phyloP scores from a whole-genome alignment of 2,329 filamentous ascomycete species.

The Cryphonectria carpinicola region DNA sequence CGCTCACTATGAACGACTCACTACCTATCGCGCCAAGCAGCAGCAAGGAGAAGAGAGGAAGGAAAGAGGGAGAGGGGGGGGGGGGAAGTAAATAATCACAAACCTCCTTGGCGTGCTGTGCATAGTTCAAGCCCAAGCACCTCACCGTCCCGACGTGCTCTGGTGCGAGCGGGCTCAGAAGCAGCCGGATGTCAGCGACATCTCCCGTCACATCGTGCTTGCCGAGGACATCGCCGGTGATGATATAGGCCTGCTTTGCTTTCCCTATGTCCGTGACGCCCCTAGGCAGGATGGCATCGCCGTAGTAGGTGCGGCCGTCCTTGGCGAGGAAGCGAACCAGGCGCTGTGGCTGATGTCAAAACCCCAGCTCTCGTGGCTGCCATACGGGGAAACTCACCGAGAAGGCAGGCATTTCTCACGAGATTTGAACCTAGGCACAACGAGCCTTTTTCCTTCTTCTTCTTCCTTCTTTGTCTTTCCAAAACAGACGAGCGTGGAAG shows the following conservation, averaged over 20 bases:
- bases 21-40: neutral
- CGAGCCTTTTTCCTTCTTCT: too few species aligned
- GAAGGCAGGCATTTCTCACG: slow-evolving; percentile 31
- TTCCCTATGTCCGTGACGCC: slow-evolving; percentile 64
- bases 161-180: slow-evolving; percentile 67
- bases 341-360: slow-evolving; percentile 50
- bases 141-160: slow-evolving; percentile 69
- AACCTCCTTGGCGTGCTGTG: slow-evolving; percentile 70
- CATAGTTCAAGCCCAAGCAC: slow-evolving; percentile 74
- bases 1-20: neutral
- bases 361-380: neutral
- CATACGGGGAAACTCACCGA: slow-evolving; percentile 27
- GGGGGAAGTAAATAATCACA: neutral
- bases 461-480: neutral
- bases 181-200: slow-evolving; percentile 55
- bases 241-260: slow-evolving; percentile 63
- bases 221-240: slow-evolving; percentile 69
- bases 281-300: slow-evolving; percentile 70
- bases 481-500: neutral
- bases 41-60: neutral
- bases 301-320: slow-evolving; percentile 72
- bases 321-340: slow-evolving; percentile 75
- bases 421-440: neutral
- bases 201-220: slow-evolving; percentile 66
- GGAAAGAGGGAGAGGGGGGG: too few species aligned